phyloP scores from a whole-genome alignment of 176 grass and related monocot species.

The Otatea glauca region DNA sequence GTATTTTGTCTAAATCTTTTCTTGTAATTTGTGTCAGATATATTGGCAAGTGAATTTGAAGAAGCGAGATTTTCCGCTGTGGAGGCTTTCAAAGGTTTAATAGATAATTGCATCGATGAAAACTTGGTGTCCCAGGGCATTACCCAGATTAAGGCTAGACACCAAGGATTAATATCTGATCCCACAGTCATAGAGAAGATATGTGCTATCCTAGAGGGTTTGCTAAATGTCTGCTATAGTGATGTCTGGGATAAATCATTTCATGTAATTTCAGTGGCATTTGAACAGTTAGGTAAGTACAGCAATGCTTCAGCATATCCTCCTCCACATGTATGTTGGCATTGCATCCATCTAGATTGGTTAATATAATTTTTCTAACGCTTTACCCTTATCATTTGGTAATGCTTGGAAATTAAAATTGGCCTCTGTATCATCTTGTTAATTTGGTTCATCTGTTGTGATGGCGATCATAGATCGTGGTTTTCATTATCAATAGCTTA shows the following conservation, averaged over 20 bases:
- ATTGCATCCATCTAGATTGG: not conserved
- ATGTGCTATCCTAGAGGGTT: conserved; percentile 75
- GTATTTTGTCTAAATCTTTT: not conserved
- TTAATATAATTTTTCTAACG: not conserved
- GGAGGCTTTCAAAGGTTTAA: conserved; percentile 75
- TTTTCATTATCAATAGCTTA: conserved; percentile 9
- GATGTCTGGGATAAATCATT: conserved; percentile 93
- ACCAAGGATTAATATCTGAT: conserved; percentile 55
- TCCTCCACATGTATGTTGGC: conserved; percentile 1
- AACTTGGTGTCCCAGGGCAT: conserved; percentile 72
- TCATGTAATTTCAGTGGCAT: conserved; percentile 67
- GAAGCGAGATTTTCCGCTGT: conserved; percentile 81
- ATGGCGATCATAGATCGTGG: not conserved
- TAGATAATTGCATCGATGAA: conserved; percentile 71
- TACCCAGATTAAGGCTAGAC: conserved; percentile 72
- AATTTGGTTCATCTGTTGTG: not conserved
- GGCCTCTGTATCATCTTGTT: conserved; percentile 1
- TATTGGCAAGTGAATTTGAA: conserved; percentile 88
- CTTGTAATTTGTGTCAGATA: conserved; percentile 55
- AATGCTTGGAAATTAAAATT: conserved; percentile 6
- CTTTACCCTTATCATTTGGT: not conserved
- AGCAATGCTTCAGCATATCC: conserved; percentile 17
- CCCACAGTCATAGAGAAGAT: conserved; percentile 90
- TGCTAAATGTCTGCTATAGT: conserved; percentile 72
- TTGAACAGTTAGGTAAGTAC: conserved; percentile 73